Evolutionary conservation across 2,329 filamentous ascomycete species (phyloP).

Genomic region (Gnomoniopsis sp.): DNA sequence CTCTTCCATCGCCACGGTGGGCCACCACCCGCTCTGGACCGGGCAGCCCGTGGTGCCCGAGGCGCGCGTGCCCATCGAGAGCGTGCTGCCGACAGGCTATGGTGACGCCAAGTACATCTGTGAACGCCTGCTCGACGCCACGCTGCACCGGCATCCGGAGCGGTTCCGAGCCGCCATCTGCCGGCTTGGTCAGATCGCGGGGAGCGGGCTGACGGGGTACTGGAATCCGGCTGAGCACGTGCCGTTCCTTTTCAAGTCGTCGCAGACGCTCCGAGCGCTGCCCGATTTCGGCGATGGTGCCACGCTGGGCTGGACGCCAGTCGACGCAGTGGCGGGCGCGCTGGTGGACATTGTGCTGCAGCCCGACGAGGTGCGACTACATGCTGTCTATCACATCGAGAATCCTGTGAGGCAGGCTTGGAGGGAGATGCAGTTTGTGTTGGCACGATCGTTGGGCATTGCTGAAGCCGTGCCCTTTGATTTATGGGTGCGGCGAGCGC

Average conservation of each 20-base stretch:
- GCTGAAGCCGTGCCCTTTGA: conserved; percentile 23
- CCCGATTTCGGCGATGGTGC: conserved; percentile 35
- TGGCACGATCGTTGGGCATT: conserved; percentile 23
- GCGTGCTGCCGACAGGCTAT: conserved; percentile 44
- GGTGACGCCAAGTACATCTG: conserved; percentile 49
- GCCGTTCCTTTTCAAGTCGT: conserved; percentile 45
- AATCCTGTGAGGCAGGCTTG: neutral
- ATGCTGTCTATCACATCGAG: conserved; percentile 16
- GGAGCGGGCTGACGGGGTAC: conserved; percentile 43
- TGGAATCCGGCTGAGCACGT: conserved; percentile 55
- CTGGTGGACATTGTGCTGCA: conserved; percentile 24
- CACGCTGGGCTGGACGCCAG: conserved; percentile 41
- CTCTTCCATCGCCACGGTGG: conserved; percentile 39
- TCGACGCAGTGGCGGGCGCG: conserved; percentile 32
- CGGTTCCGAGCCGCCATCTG: conserved; percentile 40
- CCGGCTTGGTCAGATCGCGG: conserved; percentile 51
- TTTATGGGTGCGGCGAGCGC: conserved; percentile 28
- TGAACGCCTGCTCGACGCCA: conserved; percentile 46
- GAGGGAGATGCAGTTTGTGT: neutral
- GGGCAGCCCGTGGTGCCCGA: conserved; percentile 38
- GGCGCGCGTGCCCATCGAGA: conserved; percentile 32
- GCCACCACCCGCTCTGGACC: conserved; percentile 16
- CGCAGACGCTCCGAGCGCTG: conserved; percentile 39
- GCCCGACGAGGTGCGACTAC: neutral
- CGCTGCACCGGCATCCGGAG: conserved; percentile 37